Conservation (phyloP, 768 basidiomycete genomes). For the Tulasnella sp. region DNA sequence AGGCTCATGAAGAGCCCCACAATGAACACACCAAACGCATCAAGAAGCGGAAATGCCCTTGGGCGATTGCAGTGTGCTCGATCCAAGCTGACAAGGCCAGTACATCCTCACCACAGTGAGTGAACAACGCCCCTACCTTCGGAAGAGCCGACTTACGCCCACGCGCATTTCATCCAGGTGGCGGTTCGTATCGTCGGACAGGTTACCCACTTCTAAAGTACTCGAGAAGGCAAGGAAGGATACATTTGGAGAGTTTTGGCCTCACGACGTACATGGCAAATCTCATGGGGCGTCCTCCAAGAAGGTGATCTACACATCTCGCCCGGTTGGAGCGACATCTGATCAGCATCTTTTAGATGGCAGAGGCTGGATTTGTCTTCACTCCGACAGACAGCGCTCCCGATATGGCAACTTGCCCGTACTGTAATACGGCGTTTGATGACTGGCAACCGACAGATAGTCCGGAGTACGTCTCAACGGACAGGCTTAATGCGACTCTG, state of each 20-base stretch:
- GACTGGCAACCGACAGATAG: constrained; percentile 85
- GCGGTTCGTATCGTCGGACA: constrained; percentile 41
- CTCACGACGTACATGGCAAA: constrained; percentile 43
- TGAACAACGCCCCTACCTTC: background rate
- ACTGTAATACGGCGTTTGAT: constrained; percentile 65
- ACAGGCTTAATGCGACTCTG: background rate
- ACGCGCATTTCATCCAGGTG: constrained; percentile 34
- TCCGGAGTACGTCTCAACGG: constrained; percentile 51
- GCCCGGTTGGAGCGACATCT: background rate
- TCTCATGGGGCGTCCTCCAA: constrained; percentile 59
- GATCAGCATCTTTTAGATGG: constrained; percentile 45
- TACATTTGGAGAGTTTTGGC: constrained; percentile 54
- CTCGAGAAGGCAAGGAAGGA: constrained; percentile 64
- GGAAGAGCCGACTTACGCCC: background rate
- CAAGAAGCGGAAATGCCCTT: constrained; percentile 62
- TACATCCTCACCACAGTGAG: background rate
- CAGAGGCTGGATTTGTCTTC: constrained; percentile 77
- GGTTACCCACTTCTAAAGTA: constrained; percentile 49
- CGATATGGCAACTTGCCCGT: constrained; percentile 76
- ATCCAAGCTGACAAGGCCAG: constrained; percentile 28
- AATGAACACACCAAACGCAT: constrained; percentile 50
- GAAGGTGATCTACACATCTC: constrained; percentile 35
- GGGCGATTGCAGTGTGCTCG: constrained; percentile 73
- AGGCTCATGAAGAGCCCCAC: constrained; percentile 71
- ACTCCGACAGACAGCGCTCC: constrained; percentile 53